Evolutionary conservation across 257 asterid genomes (phyloP).

Genomic region (Lantana camara): DNA sequence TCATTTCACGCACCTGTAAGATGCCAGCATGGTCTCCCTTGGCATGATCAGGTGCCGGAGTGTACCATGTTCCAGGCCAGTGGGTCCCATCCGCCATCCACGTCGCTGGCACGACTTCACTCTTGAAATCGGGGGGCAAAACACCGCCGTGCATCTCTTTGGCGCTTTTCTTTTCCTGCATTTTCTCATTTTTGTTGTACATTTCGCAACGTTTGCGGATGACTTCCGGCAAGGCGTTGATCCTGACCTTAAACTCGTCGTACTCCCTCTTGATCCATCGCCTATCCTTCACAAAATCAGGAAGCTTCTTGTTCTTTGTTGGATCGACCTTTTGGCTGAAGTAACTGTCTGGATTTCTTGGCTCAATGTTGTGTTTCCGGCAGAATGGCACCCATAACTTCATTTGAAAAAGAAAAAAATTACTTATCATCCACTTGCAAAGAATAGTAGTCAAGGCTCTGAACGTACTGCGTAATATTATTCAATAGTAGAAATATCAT

Average conservation of each 20-base stretch:
- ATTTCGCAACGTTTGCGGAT: constrained; percentile 68
- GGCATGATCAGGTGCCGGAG: constrained; percentile 59
- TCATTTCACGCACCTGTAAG: constrained; percentile 51
- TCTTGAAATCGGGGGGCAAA: constrained; percentile 45
- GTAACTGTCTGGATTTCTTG: constrained; percentile 95
- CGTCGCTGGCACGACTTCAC: constrained; percentile 55
- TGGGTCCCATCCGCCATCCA: constrained; percentile 99
- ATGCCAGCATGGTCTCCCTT: constrained; percentile 97
- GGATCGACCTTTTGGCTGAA: constrained; percentile 83
- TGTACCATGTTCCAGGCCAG: constrained; percentile 98
- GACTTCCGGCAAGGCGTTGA: constrained; percentile 81
- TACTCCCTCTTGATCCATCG: constrained; percentile 98
- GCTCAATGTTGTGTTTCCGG: constrained; percentile 86
- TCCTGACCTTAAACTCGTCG: constrained; percentile 92
- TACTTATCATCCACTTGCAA: too few species aligned
- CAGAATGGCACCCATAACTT: constrained; percentile 99
- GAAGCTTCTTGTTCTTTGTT: constrained; percentile 71
- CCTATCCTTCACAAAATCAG: constrained; percentile 91
- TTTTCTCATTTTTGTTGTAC: constrained; percentile 62
- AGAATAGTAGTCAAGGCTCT: too few species aligned
- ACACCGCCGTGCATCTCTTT: constrained; percentile 55
- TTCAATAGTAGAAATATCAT: too few species aligned
- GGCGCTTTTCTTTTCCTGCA: constrained; percentile 48
- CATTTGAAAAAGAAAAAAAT: too few species aligned
- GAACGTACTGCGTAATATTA: too few species aligned